phyloP scores from a whole-genome alignment of 495 filamentous ascomycete genomes.

The Aspergillus saccharolyticus region DNA sequence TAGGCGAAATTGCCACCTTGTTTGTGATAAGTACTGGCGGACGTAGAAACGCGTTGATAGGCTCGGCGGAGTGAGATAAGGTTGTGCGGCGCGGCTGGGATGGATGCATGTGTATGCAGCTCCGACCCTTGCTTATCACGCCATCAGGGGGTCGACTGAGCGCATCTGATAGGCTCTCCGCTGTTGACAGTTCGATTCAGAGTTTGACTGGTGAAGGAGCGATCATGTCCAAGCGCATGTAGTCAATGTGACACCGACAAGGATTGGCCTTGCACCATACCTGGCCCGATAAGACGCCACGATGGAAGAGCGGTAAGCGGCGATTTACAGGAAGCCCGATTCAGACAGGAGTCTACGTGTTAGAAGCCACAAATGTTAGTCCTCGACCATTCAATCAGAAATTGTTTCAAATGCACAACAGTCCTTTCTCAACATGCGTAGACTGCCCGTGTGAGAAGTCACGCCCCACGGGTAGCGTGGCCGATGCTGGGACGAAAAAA shows the following conservation, averaged over 20 bases:
- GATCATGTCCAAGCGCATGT: conserved; percentile 8
- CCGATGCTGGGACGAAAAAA: conserved; percentile 13
- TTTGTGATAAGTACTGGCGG: not conserved
- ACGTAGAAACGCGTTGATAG: not conserved
- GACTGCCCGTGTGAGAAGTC: conserved; percentile 20
- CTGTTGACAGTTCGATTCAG: not conserved
- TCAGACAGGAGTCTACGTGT: conserved; percentile 62
- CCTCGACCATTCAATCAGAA: conserved; percentile 19
- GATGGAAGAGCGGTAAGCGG: conserved; percentile 4
- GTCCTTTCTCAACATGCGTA: conserved; percentile 9
- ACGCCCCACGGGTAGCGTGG: conserved; percentile 22
- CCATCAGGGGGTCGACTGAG: not conserved
- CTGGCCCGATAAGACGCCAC: conserved; percentile 4
- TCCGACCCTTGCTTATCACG: not conserved
- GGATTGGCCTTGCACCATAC: conserved; percentile 1
- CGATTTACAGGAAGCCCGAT: conserved; percentile 65
- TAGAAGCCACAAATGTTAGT: conserved; percentile 36
- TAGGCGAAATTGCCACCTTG: not conserved
- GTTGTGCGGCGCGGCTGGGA: conserved; percentile 4
- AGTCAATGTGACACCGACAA: conserved; percentile 12
- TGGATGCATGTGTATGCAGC: not conserved
- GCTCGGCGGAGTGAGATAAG: not conserved
- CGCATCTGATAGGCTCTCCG: conserved; percentile 5
- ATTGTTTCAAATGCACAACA: conserved; percentile 9
- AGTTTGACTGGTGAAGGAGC: not conserved